Evolutionary conservation across 306 rosid genomes (phyloP), one percentile per base, ranked within the genome.

Genomic region (Inga oerstediana): DNA sequence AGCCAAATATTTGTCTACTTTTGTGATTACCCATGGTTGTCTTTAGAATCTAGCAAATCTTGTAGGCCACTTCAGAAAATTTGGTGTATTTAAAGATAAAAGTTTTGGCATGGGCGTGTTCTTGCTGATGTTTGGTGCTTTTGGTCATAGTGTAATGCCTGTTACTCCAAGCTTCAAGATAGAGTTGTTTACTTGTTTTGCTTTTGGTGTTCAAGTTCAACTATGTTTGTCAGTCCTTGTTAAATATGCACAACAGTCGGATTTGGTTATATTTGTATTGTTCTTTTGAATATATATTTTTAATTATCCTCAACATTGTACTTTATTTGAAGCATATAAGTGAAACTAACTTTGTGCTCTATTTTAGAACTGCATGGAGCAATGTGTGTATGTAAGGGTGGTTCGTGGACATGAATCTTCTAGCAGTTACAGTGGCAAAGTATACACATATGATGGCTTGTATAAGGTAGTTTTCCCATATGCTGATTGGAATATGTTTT

Each of bases 391-490:
- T 65, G 97, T 96, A 54, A 91, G 99, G 88, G 99, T 96, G 64
- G 56, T 91, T 77, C 99, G 99, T 19, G 99, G 99, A 70, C 99
- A 91, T 79, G 90, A 84, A 52, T 96, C 91, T 78, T 27, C 85
- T 22, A 89, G 87, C 84, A 92, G 98, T 85, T 95, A 95, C 82
- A 56, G 91, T 76, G 89, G 94, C 35, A 96, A 90, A 92, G 86
- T 96, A 22, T 96, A 96, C 90, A 96, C 99, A 12, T 96, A 94
- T 44, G 99, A 96, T 88, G 99, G 99, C 34, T 91, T 96, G 86
- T 96, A 96, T 89, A 89, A 94, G 95, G 99, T 96, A 88, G 75
- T 73, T 79, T 27, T 59, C 39, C 80, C 62, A 78, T 77, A 49
- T 44, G 34, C 44, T 73, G 8, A 44, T 41, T 66, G 24, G 51